Evolutionary conservation across 2,329 filamentous ascomycete genomes (phyloP), one percentile per base, ranked within the genome.

Genomic region (Phialophora chinensis): DNA sequence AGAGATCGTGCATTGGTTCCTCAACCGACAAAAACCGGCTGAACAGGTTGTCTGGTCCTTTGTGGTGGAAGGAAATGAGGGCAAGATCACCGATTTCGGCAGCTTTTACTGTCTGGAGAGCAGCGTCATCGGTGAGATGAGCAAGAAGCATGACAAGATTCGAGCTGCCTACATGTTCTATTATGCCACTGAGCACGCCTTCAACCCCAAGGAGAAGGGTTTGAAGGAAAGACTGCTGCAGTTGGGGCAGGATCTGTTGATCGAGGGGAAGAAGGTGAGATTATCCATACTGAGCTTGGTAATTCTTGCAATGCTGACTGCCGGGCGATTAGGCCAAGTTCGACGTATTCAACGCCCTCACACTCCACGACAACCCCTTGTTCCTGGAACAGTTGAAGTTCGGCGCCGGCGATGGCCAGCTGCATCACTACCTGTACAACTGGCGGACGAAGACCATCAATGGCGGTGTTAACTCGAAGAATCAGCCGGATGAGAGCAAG

Each of bases 371-470:
- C 79, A 99, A 99, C 78, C 90, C 88, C 0, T 85, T 98, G 23
- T 98, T 99, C 86, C 84, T 99, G 5, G 90, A 94, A 76, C 86
- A 97, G 72, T 92, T 97, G 76, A 96, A 96, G 79, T 99, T 97
- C 74, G 95, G 94, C 53, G 89, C 91, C 4, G 95, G 95, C 35
- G 95, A 99, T 77, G 95, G 95, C 55, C 92, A 95, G 78, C 84
- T 99, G 73, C 93, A 99, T 79, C 99, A 93, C 81, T 99, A 99
- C 79, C 84, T 99, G 35, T 99, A 96, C 85, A 99, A 99, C 81
- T 99, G 97, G 83, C 88, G 92, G 65, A 91, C 92, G 12, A 89
- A 91, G 67, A 88, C 89, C n/a, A 90, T 99, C 74, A 82, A 87
- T 0, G 93, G 95, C 57, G 95, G 95, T 25, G 88, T 98, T 52